Evolutionary conservation across 768 basidiomycete genomes (phyloP), one percentile per base, ranked within the genome.

Genomic region (Leucocoprinus leucothites): DNA sequence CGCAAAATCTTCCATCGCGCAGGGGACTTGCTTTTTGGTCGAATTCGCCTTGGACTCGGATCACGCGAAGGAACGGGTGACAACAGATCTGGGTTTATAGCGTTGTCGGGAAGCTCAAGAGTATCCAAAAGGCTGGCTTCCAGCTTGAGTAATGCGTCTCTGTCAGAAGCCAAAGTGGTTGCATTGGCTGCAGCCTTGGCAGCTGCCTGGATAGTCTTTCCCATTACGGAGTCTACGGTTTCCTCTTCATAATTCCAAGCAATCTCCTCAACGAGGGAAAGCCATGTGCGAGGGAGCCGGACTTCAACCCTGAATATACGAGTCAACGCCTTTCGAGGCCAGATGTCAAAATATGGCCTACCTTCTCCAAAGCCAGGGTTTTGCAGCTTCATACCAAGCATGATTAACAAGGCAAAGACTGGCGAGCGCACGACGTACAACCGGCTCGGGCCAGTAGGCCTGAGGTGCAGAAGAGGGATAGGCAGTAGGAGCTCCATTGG

Each of bases 361-460:
- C 76, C 84, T 84, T 56, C 81, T 82, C 91, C 91, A 94, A 4
- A 94, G 73, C 89, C 87, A 94, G 0, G 91, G 91, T 61, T 86
- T 87, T n/a, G 91, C 89, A 1, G 89, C 91, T 25, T 82, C 80
- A 64, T 84, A 83, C 87, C 89, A 93, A 2, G 82, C 77, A 63
- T 76, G 87, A 63, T 84, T 89, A 41, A 91, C 89, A 58, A 89
- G 80, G 62, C 87, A 90, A 42, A 93, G 84, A 61, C 69, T 84
- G 4, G 82, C 76, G 19, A 94, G 76, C 0, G 91, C 85, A 55
- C 69, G 75, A 11, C 91, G 82, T 22, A 82, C 76, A 26, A 83
- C 62, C 4, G 81, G 74, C 59, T 92, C 91, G 0, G 87, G 72
- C 84, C 85, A 90, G 64, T 82, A 79, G 14, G 81, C 72, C 1